Evolutionary conservation across 2,329 filamentous ascomycete species (phyloP), one percentile per base, ranked within the genome.

Genomic region (Sarocladium strictum): DNA sequence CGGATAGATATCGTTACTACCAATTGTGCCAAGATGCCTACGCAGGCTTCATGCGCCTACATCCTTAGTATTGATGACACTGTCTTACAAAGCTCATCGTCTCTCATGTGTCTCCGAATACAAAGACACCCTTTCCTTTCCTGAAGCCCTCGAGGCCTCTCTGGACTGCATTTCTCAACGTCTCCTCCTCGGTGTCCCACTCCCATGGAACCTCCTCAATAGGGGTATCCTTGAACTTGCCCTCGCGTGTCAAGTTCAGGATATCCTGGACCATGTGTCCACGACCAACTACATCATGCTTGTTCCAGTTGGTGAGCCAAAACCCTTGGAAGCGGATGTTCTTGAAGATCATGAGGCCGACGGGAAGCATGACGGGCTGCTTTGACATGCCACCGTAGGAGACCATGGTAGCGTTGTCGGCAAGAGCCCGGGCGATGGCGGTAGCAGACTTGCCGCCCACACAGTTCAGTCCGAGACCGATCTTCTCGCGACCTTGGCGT

Each of bases 381-480:
- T 88, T 89, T 32, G 89, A 85, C 94, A 99, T 99, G 52, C 89
- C 93, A 24, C 94, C 94, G 67, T 99, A 99, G 3, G 93, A 96
- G 23, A 99, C 90, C 69, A 97, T 77, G 55, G 87, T 85, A 1
- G 82, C 88, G 21, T 83, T 81, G 0, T 83, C 74, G 4, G 80
- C 78, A 2, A 99, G 77, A 6, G 81, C 79, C 64, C 91, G 89
- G 5, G 92, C 87, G 65, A 99, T 76, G 1, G 85, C 80, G 26
- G 87, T 86, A 3, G 91, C 90, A 11, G 86, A 84, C 67, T 92
- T 90, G 4, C 94, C 94, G 35, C 94, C 94, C 0, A 99, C 93
- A 67, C 94, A 97, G 70, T 99, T 99, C 56, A 99, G 71, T 0
- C 85, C 94, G 1, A 99, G 76, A 40, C 84, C 81, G 54, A 97